These are phyloP conservation scores for Cylindrotheca closterium DNA, from an alignment of 108 stramenopile genomes.

Conservation along the genomic window DNA sequence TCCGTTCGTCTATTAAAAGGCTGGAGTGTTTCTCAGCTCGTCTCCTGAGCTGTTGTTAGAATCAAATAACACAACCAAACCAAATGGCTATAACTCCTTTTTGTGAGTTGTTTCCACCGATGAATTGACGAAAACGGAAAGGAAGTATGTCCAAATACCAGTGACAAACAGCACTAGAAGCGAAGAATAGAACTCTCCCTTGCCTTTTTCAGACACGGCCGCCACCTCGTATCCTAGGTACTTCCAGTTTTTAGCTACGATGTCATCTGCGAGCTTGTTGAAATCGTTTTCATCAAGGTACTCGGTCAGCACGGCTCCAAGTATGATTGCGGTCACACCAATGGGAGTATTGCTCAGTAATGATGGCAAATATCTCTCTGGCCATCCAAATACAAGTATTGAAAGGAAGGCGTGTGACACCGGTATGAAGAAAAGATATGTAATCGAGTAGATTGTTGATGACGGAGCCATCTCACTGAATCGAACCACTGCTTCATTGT, in stretches of 20 bases:
- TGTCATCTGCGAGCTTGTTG: constrained; percentile 38
- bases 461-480: constrained; percentile 52
- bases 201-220: constrained; percentile 30
- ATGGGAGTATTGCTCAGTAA: constrained; percentile 78
- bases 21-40: no score
- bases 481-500: constrained; percentile 60
- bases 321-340: constrained; percentile 76
- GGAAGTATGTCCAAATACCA: constrained; percentile 73
- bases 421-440: constrained; percentile 79
- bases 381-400: constrained; percentile 87
- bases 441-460: constrained; percentile 75
- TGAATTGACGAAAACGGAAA: constrained; percentile 72
- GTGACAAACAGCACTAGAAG: constrained; percentile 78
- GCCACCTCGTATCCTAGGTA: constrained; percentile 16
- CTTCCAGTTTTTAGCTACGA: constrained; percentile 18
- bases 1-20: no score
- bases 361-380: constrained; percentile 67
- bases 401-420: constrained; percentile 64
- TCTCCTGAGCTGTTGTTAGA: no score
- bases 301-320: constrained; percentile 72
- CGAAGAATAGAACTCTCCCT: constrained; percentile 81
- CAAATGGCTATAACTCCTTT: constrained; percentile 39
- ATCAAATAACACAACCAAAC: no score
- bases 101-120: constrained; percentile 43
- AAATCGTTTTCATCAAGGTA: constrained; percentile 71